Base-by-base conservation (phyloP, 192 early-diverging fungal genomes). In the Linnemannia elongata region DNA sequence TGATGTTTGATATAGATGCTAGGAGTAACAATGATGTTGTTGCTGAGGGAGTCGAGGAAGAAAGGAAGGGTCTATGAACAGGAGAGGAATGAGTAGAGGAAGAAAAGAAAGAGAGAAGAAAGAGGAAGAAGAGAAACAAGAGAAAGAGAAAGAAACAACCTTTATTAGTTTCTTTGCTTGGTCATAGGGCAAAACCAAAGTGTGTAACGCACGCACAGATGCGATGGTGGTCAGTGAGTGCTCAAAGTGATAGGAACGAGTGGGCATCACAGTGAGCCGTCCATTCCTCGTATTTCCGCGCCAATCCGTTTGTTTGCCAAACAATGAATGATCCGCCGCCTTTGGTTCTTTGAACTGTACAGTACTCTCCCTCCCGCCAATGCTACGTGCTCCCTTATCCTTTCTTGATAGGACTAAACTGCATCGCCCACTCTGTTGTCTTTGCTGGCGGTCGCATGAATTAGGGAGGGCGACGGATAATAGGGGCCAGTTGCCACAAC, bases 171-270 rank as follows among this genome's bases (percentile, higher is more conserved):
- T 27, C n/a, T 24, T 57, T 8, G 22, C 24, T 55, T 55, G 22
- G n/a, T 60, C n/a, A 33, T 66, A 3, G 60, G n/a, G 10, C 3
- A 30, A 30, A 74, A 74, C 30, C 39, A 38, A 13, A 20, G 30
- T 35, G 24, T 54, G 49, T 54, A 38, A 66, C 60, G 24, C 74
- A 12, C 54, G 74, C 74, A 57, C 52, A 36, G 74, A 38, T 75
- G 55, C 18, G 39, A 22, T 35, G 39, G 38, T 39, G 41, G 38
- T 55, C 74, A 54, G 47, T 63, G 52, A 22, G 35, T 35, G 24
- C 27, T 9, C 36, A 22, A 55, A 54, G 74, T 60, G 74, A 2
- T 18, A 12, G 35, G 20, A 75, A 57, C 36, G 74, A 75, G 44
- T 42, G 74, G 54, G 22, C 22, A 17, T 41, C 44, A 10, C 49